phyloP scores from a whole-genome alignment of 768 basidiomycete genomes.

The Coprinopsis sp. region DNA sequence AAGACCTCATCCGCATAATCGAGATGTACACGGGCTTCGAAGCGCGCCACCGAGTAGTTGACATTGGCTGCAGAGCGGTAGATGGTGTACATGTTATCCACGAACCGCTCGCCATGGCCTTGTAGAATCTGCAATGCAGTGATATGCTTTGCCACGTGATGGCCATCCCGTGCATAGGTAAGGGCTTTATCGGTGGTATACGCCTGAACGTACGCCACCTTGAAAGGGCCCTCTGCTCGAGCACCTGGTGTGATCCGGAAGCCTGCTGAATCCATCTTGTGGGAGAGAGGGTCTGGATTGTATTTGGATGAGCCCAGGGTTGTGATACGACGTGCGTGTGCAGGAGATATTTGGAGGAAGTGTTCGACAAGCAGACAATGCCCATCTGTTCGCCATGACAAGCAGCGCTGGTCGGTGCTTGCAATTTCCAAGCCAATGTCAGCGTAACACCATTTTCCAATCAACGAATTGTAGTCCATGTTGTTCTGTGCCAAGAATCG shows the following conservation, averaged over 20 bases:
- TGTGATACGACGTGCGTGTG: conserved; percentile 5
- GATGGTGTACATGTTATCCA: conserved; percentile 1
- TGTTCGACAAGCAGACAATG: not conserved
- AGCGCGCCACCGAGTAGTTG: not conserved
- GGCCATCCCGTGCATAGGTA: conserved; percentile 5
- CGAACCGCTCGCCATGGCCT: not conserved
- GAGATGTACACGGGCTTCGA: conserved; percentile 8
- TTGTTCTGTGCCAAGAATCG: conserved; percentile 1
- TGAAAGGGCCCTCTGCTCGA: conserved; percentile 3
- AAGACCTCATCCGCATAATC: not conserved
- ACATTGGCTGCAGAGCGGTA: not conserved
- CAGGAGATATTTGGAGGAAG: not conserved
- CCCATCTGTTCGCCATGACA: conserved; percentile 14
- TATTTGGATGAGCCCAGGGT: conserved; percentile 5
- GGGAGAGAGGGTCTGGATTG: conserved; percentile 11
- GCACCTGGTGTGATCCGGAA: conserved; percentile 12
- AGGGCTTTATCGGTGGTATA: conserved; percentile 18
- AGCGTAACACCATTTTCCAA: too few relatives aligned
- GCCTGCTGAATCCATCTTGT: conserved; percentile 12
- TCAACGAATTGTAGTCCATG: conserved; percentile 11
- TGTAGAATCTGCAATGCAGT: not conserved
- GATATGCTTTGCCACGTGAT: conserved; percentile 10
- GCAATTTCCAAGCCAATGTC: conserved; percentile 19
- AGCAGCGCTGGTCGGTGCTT: conserved; percentile 5
- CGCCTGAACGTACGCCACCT: conserved; percentile 11